Base-by-base conservation (phyloP, 2,329 filamentous ascomycete genomes). In the Rhynchosporium secalis region DNA sequence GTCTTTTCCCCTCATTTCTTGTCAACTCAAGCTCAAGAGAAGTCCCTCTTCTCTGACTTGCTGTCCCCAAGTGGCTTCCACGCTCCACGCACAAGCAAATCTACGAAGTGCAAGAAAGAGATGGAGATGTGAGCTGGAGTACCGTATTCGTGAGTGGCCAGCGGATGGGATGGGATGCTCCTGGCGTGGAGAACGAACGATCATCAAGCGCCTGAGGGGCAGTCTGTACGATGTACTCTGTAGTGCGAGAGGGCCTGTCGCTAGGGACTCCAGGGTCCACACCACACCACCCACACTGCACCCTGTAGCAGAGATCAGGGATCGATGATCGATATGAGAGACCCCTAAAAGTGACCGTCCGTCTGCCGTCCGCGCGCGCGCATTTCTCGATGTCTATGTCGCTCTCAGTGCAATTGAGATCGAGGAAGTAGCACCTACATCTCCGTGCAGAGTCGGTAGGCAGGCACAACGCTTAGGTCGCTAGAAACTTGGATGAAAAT, bases 191-290 rank as follows among this genome's bases (percentile, higher is more conserved):
- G n/a, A 46, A 46, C 20, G 20, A 20, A 20, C 20, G 20, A 20
- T 20, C 33, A 43, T 43, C 41, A 43, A n/a, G 15, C 5, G 10
- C n/a, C 20, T 31, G 46, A 33, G 2, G n/a, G 33, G 29, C 48
- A 51, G 20, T 20, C 20, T 48, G 33, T 36, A 36, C 33, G 8
- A 12, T 29, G 26, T 28, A 48, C 31, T 28, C 20, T 20, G 20
- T 20, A 20, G 1, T 20, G 20, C 20, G 20, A 1, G 20, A 20
- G 20, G 20, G 20, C 20, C 20, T 20, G 20, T 20, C 20, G 15
- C 48, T 31, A 51, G 48, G 31, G 13, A 36, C 36, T 54, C 36
- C 51, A 41, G 51, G 51, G 36, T 41, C 51, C 51, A 54, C 51
- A 54, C 51, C 20, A 15, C 20, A 20, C 20, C 20, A 20, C 20